These are phyloP conservation scores for Salvia rosmarinus DNA, from an alignment of 257 asterid genomes.

Conservation along the genomic window DNA sequence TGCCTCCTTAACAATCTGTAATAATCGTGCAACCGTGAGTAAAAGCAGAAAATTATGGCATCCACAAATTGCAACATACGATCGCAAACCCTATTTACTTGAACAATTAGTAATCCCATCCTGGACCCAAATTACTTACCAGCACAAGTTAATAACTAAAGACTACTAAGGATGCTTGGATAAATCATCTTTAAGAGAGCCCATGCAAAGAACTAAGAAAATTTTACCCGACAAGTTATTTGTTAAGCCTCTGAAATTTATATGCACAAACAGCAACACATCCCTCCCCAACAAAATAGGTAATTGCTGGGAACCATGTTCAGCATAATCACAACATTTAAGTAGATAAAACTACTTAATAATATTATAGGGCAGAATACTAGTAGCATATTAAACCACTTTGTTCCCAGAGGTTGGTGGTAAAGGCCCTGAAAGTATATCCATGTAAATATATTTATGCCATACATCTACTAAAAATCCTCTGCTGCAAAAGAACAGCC, in stretches of 20 bases:
- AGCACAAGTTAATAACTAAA: not conserved
- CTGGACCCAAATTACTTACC: not conserved
- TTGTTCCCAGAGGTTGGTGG: not conserved
- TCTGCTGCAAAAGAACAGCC: not conserved
- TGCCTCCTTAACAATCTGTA: slow-evolving; percentile 88
- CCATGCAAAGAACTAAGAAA: slow-evolving; percentile 15
- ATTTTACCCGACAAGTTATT: not conserved
- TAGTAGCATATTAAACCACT: not conserved
- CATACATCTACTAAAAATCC: not conserved
- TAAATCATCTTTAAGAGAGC: not conserved
- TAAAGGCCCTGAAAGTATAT: not conserved
- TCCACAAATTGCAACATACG: not conserved
- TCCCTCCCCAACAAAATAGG: not conserved
- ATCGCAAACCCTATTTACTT: not conserved
- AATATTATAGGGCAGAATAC: not conserved
- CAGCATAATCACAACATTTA: not conserved
- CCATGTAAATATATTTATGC: not conserved
- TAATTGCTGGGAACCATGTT: slow-evolving; percentile 2
- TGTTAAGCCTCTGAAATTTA: not conserved
- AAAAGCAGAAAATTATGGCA: slow-evolving; percentile 13
- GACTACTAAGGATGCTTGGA: not conserved
- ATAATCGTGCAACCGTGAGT: slow-evolving; percentile 15
- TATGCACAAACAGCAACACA: not conserved
- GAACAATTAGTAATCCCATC: not conserved
- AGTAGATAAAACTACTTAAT: not conserved